phyloP scores from a whole-genome alignment of 2,329 filamentous ascomycete genomes.

The Aphanoascus verrucosus region DNA sequence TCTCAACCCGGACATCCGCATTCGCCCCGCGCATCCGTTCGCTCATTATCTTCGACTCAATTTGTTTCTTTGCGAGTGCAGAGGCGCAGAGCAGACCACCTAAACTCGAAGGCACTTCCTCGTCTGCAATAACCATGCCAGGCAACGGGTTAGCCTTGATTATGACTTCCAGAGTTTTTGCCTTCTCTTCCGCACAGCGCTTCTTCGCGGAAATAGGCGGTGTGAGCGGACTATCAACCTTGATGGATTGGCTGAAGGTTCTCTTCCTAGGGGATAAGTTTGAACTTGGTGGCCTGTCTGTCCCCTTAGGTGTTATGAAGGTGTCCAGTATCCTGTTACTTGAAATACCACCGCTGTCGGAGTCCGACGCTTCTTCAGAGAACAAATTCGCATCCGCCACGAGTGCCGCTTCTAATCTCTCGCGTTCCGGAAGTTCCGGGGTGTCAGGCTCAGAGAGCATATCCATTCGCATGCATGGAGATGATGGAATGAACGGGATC shows the following conservation, averaged over 20 bases:
- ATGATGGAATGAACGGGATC: constrained; percentile 32
- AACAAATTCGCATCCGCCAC: constrained; percentile 17
- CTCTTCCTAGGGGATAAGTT: constrained; percentile 20
- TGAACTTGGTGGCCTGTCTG: neutral
- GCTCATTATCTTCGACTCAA: constrained; percentile 28
- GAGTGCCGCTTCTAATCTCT: constrained; percentile 26
- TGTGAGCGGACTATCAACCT: constrained; percentile 39
- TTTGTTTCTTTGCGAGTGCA: constrained; percentile 20
- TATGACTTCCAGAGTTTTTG: neutral
- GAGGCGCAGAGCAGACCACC: constrained; percentile 29
- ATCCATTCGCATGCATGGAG: constrained; percentile 29
- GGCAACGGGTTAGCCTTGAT: neutral
- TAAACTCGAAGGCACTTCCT: constrained; percentile 9
- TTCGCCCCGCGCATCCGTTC: constrained; percentile 40
- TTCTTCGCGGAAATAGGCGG: constrained; percentile 28
- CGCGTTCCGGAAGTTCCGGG: constrained; percentile 23
- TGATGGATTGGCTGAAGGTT: constrained; percentile 20
- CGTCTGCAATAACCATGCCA: neutral
- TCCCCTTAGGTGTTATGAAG: neutral
- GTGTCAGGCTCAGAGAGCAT: constrained; percentile 25
- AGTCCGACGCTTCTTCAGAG: neutral
- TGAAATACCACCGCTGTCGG: neutral
- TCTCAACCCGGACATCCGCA: constrained; percentile 38
- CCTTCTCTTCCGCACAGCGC: constrained; percentile 21
- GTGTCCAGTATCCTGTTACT: neutral